Percentiles rank a stretch among this genome's conserved stretches.
phyloP scores from a whole-genome alignment of 2,329 filamentous ascomycete genomes.

The Neoarthrinium moseri region DNA sequence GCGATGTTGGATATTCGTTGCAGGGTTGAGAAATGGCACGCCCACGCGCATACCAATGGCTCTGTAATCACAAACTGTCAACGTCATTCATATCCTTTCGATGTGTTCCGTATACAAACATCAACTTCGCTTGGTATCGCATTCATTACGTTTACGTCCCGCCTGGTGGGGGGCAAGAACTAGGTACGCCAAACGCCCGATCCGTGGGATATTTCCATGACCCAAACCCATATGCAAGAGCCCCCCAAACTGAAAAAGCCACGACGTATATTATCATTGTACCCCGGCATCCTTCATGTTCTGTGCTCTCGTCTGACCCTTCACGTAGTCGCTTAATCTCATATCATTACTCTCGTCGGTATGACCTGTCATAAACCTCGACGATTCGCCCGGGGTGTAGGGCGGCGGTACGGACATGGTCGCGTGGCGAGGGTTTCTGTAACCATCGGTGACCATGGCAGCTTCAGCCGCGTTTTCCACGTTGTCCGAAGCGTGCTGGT shows the following conservation, averaged over 20 bases:
- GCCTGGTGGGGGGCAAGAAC: too few relatives aligned
- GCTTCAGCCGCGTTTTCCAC: conserved; percentile 23
- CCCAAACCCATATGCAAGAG: too few relatives aligned
- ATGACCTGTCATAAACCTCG: conserved; percentile 31
- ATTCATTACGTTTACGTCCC: too few relatives aligned
- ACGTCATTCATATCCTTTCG: too few relatives aligned
- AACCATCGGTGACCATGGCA: conserved; percentile 30
- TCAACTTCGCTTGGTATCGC: too few relatives aligned
- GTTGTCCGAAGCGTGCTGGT: conserved; percentile 5
- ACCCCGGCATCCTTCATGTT: conserved; percentile 29
- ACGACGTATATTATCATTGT: conserved; percentile 1
- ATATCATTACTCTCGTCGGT: conserved; percentile 33
- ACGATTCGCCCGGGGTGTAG: conserved; percentile 27
- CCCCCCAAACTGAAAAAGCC: too few relatives aligned
- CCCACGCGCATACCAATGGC: too few relatives aligned
- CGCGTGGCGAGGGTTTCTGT: conserved; percentile 16
- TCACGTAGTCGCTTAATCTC: conserved; percentile 35
- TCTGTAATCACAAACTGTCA: too few relatives aligned
- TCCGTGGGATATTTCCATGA: too few relatives aligned
- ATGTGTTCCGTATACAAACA: too few relatives aligned
- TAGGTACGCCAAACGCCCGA: too few relatives aligned
- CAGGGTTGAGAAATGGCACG: conserved; percentile 47
- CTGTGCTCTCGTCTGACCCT: conserved; percentile 34
- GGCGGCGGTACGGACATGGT: conserved; percentile 26
- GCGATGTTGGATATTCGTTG: conserved; percentile 63